Base-by-base conservation (phyloP, 371 early-diverging fungal species). In the Aphelidium insulamus region DNA sequence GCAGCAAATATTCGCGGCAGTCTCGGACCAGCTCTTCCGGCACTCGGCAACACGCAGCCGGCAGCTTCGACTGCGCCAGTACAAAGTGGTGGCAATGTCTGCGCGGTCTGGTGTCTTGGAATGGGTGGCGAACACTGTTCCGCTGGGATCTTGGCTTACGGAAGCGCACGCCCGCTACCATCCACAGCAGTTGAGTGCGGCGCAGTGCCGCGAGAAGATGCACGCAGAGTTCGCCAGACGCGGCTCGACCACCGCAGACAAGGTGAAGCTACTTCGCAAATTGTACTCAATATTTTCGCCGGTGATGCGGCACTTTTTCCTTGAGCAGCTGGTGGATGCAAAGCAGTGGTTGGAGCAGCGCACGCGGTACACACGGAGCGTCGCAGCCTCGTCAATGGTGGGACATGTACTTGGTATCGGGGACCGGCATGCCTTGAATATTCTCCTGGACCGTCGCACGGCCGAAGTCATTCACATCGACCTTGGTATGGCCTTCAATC, bases 331-430 rank as follows among this genome's bases (percentile, higher is more conserved):
- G n/a, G n/a, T n/a, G n/a, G n/a, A n/a, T n/a, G n/a, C n/a, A n/a
- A n/a, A 10, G 18, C 34, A 33, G 28, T 17, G 21, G 28, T 21
- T 38, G 34, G 38, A 34, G 11, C n/a, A 66, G 21, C 65, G 72
- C n/a, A 53, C 59, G 8, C 48, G 60, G 6, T 95, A 80, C 49
- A 72, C 73, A 5, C 64, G 76, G 10, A 86, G 90, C 25, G 62
- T 84, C n/a, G 95, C 97, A 1, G 77, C 79, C 0, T 81, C 77
- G 54, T 84, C 83, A 6, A 78, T 94, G 33, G 69, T 86, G 31
- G 97, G 99, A 0, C 94, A 85, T 55, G 67, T 97, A 11, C 75
- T 99, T 43, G 98, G 99, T 1, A 59, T 99, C 16, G 99, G 99
- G 9, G 99, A 99, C 55, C 75, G 99, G 8, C 99, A 99, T 51